These are phyloP conservation scores for Brasenia schreberi DNA, from an alignment of 164 flowering plant genomes.

Conservation along the genomic window DNA sequence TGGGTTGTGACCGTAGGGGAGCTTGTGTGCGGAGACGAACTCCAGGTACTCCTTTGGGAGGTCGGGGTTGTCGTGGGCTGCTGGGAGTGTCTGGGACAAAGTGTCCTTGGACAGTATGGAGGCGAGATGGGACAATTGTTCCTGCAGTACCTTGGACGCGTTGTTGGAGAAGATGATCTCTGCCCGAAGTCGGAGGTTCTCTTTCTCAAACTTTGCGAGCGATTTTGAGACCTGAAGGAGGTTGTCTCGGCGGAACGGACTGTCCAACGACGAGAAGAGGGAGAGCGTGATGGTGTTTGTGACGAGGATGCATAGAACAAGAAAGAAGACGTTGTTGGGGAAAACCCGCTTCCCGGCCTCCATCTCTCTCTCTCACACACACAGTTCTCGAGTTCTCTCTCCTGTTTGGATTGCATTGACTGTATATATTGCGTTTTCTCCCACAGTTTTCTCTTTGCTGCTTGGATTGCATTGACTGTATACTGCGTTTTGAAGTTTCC, in stretches of 20 bases:
- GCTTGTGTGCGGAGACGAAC: conserved; percentile 24
- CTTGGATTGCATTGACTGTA: too few relatives aligned
- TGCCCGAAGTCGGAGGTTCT: background rate
- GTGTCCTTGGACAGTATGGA: too few relatives aligned
- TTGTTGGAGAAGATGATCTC: too few relatives aligned
- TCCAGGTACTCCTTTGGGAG: conserved; percentile 32
- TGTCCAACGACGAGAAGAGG: conserved; percentile 12
- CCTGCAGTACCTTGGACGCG: too few relatives aligned
- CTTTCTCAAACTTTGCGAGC: background rate
- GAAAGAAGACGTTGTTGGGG: background rate
- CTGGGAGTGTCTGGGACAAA: too few relatives aligned
- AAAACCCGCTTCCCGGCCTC: too few relatives aligned
- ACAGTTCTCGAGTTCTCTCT: too few relatives aligned
- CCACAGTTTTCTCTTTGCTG: too few relatives aligned
- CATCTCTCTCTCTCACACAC: background rate
- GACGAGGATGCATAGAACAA: conserved; percentile 18
- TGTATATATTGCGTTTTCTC: too few relatives aligned
- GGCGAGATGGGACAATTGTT: too few relatives aligned
- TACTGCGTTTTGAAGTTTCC: too few relatives aligned
- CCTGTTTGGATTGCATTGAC: too few relatives aligned
- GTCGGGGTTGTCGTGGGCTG: background rate
- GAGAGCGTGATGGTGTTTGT: conserved; percentile 35
- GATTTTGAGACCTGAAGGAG: background rate
- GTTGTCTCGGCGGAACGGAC: background rate
- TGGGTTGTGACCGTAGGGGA: conserved; percentile 34